Conservation (phyloP, 148 eudicot genomes). For the Heliosperma pusillum region DNA sequence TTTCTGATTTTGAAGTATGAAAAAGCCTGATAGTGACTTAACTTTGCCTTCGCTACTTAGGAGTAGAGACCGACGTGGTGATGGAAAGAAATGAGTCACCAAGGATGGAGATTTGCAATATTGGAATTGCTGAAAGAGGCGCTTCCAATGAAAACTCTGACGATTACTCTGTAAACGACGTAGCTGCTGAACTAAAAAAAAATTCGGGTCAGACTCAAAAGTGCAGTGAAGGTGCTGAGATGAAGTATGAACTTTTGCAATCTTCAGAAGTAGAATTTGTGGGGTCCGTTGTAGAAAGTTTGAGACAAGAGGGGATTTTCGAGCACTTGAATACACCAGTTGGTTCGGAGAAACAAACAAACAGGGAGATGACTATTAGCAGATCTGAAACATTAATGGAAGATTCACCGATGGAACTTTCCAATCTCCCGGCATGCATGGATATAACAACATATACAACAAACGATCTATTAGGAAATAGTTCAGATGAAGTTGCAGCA, state of each 20-base stretch:
- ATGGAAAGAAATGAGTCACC: constrained; percentile 19
- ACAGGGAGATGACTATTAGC: neutral
- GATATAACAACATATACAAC: neutral
- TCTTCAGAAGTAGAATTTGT: constrained; percentile 5
- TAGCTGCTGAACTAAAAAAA: constrained; percentile 10
- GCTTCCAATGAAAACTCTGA: neutral
- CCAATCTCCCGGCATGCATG: constrained; percentile 3
- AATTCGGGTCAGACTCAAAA: constrained; percentile 3
- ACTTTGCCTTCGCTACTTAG: constrained; percentile 29
- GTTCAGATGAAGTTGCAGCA: neutral
- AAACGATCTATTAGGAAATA: neutral
- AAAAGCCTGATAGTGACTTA: neutral
- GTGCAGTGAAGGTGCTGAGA: constrained; percentile 10
- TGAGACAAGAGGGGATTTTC: neutral
- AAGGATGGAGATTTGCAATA: constrained; percentile 13
- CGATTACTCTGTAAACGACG: constrained; percentile 1
- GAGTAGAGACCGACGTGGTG: constrained; percentile 24
- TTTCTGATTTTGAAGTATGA: neutral
- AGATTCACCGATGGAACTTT: neutral
- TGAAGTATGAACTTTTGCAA: neutral
- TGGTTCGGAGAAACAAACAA: constrained; percentile 6
- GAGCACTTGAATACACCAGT: neutral
- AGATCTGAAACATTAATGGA: neutral
- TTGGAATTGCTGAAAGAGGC: constrained; percentile 13
- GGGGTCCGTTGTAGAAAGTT: constrained; percentile 1